Percentiles rank a stretch among this genome's conserved stretches.
phyloP scores from a whole-genome alignment of 2,329 filamentous ascomycete species.

The Raffaelea albimanens region DNA sequence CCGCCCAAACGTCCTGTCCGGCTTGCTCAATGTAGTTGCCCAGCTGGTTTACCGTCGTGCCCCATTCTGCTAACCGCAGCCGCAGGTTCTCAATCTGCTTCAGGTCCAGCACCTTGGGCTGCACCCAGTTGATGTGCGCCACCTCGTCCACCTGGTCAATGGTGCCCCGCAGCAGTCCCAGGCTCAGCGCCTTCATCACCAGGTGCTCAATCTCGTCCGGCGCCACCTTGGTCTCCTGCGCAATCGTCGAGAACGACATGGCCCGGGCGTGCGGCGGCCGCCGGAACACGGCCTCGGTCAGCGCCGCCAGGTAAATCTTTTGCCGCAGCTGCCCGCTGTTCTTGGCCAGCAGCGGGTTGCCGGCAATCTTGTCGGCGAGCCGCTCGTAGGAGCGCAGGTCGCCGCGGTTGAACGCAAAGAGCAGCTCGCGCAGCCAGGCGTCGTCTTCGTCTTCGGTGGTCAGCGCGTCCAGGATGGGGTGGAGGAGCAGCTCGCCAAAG shows the following conservation, averaged over 20 bases:
- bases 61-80: conserved; percentile 82
- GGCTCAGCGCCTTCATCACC: conserved; percentile 96
- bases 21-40: conserved; percentile 95
- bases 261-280: conserved; percentile 90
- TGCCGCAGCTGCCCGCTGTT: conserved; percentile 82
- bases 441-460: conserved; percentile 44
- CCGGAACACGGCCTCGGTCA: conserved; percentile 94
- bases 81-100: conserved; percentile 92
- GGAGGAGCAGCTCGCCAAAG: conserved; percentile 95
- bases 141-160: conserved; percentile 96
- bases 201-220: conserved; percentile 92
- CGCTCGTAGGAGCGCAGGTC: conserved; percentile 82
- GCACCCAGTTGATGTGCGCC: conserved; percentile 95
- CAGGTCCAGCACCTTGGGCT: conserved; percentile 95
- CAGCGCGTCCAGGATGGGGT: conserved; percentile 87
- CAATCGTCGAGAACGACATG: conserved; percentile 84
- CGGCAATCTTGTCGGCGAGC: conserved; percentile 69
- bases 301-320: conserved; percentile 93
- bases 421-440: conserved; percentile 85
- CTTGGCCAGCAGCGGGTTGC: conserved; percentile 68
- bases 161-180: conserved; percentile 80
- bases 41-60: conserved; percentile 87
- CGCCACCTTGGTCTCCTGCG: conserved; percentile 84
- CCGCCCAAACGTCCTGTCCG: conserved; percentile 93
- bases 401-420: conserved; percentile 95